Evolutionary conservation across 768 basidiomycete species (phyloP).

Genomic region (Sutorius australiensis): DNA sequence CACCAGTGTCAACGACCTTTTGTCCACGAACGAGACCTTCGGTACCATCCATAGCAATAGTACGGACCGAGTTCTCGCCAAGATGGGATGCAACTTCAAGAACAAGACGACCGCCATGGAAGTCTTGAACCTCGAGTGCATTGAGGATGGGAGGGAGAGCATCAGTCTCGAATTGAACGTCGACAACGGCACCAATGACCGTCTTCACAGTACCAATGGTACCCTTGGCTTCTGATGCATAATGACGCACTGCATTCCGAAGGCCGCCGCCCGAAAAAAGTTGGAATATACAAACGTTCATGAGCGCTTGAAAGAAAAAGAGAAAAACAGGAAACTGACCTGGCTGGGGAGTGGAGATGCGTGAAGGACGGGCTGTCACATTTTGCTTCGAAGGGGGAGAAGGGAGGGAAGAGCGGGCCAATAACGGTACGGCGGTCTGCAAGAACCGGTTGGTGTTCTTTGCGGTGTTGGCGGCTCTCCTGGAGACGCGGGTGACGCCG

Average conservation of each 20-base stretch:
- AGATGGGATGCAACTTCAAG: conserved; percentile 98
- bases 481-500: conserved; percentile 83
- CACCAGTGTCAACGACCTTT: conserved; percentile 94
- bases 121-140: conserved; percentile 95
- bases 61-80: conserved; percentile 98
- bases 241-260: conserved; percentile 59
- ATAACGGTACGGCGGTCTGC: conserved; percentile 63
- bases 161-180: conserved; percentile 96
- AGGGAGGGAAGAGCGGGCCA: conserved; percentile 50
- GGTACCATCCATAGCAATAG: conserved; percentile 99
- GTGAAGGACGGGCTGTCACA: conserved; percentile 46
- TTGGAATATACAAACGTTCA: background rate
- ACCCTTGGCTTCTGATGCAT: conserved; percentile 85
- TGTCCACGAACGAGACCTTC: conserved; percentile 99
- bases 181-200: conserved; percentile 99
- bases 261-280: conserved; percentile 1
- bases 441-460: conserved; percentile 79
- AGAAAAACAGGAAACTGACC: conserved; percentile 39
- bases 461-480: conserved; percentile 73
- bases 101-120: conserved; percentile 93
- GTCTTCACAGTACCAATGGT: conserved; percentile 85
- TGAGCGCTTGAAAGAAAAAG: background rate
- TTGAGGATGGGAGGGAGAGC: conserved; percentile 93
- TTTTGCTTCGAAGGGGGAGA: conserved; percentile 43
- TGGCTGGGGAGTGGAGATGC: conserved; percentile 45